These are phyloP conservation scores for Mucor sp. DNA, from an alignment of 371 early-diverging fungal species.

Conservation along the genomic window DNA sequence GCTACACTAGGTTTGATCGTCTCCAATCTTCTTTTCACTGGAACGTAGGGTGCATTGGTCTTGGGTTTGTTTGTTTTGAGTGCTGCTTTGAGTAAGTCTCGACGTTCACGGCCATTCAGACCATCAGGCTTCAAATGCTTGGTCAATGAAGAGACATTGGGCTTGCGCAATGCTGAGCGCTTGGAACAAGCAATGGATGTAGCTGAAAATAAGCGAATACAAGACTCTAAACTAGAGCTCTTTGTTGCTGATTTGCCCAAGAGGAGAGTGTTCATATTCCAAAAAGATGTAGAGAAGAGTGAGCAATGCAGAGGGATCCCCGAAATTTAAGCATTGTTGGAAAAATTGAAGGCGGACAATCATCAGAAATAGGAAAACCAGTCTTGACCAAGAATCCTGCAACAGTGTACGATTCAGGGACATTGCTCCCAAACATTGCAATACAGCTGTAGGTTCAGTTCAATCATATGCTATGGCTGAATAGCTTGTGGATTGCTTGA, in stretches of 20 bases:
- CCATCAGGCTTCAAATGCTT: slow-evolving; percentile 54
- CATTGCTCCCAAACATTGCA: background rate
- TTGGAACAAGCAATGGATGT: slow-evolving; percentile 27
- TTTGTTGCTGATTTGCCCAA: background rate
- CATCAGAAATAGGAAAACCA: background rate
- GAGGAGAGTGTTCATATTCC: background rate
- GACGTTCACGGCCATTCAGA: slow-evolving; percentile 46
- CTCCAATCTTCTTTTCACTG: slow-evolving; percentile 51
- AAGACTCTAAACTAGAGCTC: background rate
- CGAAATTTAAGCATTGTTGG: background rate
- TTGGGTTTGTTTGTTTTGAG: slow-evolving; percentile 27
- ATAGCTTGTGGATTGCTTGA: too few species aligned
- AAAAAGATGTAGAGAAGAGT: background rate
- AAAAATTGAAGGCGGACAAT: background rate
- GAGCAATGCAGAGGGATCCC: background rate
- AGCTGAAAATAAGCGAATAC: slow-evolving; percentile 24
- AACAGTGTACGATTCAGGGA: background rate
- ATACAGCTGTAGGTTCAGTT: too few species aligned
- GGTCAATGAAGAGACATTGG: slow-evolving; percentile 47
- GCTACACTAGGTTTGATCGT: slow-evolving; percentile 7
- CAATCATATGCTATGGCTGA: too few species aligned
- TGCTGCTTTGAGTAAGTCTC: slow-evolving; percentile 32
- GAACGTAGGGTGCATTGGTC: slow-evolving; percentile 40
- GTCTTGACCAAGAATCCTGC: background rate
- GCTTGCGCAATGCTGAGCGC: slow-evolving; percentile 41